phyloP scores from a whole-genome alignment of 805 yeast species.

The Yarrowia sp. region DNA sequence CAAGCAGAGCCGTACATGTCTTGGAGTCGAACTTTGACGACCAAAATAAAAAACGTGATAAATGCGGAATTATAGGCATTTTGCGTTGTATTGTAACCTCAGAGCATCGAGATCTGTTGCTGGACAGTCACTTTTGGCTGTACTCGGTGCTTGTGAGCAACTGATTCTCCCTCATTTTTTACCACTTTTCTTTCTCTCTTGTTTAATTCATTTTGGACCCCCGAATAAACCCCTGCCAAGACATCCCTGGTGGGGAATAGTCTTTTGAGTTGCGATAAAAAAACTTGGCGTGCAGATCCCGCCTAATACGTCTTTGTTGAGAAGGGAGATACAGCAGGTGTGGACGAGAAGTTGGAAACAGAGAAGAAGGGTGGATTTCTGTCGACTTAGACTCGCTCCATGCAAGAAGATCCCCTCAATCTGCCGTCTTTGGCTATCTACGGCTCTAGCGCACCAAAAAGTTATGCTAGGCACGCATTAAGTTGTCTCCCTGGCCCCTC shows the following conservation, averaged over 20 bases:
- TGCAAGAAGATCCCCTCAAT: no score
- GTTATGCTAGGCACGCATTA: background rate
- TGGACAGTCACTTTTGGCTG: no score
- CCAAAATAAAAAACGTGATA: no score
- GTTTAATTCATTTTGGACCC: background rate
- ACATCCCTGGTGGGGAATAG: background rate
- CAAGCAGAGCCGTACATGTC: background rate
- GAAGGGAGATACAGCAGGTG: background rate
- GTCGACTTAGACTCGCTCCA: no score
- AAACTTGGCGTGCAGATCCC: conserved; percentile 2
- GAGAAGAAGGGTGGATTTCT: background rate
- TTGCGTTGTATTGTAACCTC: no score
- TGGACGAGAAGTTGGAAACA: background rate
- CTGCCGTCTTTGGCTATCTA: no score
- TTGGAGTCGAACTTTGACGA: background rate
- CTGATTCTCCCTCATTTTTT: no score
- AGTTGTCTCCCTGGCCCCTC: background rate
- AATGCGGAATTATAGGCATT: no score
- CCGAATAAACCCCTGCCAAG: conserved; percentile 18
- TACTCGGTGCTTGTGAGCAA: no score
- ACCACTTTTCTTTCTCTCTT: background rate
- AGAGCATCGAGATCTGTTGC: no score
- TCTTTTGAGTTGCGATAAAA: background rate
- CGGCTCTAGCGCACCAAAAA: no score
- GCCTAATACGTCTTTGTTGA: background rate